Evolutionary conservation across 2,329 filamentous ascomycete species (phyloP).

Genomic region (Tricladium varicosporioides): DNA sequence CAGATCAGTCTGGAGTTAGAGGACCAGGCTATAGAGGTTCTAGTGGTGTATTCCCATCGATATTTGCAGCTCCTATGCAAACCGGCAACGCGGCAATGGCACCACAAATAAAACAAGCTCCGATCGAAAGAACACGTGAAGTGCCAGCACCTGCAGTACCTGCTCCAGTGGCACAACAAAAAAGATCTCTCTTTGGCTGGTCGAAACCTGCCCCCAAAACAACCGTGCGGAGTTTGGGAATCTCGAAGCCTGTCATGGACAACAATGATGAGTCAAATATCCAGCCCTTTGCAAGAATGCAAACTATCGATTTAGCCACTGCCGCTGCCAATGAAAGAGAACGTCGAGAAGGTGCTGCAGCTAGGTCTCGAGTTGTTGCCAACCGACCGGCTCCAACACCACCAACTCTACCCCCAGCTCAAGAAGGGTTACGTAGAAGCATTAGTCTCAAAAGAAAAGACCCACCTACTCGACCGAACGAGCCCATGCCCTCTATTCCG

Average conservation of each 20-base stretch:
- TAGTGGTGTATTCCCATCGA: constrained; percentile 27
- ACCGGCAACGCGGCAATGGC: constrained; percentile 14
- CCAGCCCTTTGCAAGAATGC: constrained; percentile 29
- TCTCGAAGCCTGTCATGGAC: constrained; percentile 30
- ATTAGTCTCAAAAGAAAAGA: constrained; percentile 25
- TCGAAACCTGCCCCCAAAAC: constrained; percentile 23
- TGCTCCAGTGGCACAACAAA: constrained; percentile 18
- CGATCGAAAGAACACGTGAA: not conserved
- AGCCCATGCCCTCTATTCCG: constrained; percentile 21
- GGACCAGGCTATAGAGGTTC: constrained; percentile 30
- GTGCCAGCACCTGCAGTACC: constrained; percentile 1
- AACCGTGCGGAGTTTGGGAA: constrained; percentile 28
- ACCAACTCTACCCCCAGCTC: constrained; percentile 15
- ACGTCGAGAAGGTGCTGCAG: constrained; percentile 26
- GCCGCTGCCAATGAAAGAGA: constrained; percentile 32
- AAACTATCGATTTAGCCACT: constrained; percentile 33
- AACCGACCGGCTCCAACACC: constrained; percentile 25
- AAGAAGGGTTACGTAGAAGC: constrained; percentile 24
- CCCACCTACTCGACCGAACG: constrained; percentile 3
- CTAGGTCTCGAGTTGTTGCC: constrained; percentile 24
- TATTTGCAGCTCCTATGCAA: constrained; percentile 15
- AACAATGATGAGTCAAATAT: constrained; percentile 11
- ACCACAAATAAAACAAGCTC: constrained; percentile 18
- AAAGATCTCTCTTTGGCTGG: constrained; percentile 26
- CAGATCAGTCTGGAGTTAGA: constrained; percentile 5